Percentiles rank a stretch among this genome's conserved stretches.
phyloP scores from a whole-genome alignment of 352 stramenopile species.

The Phytopythium aichiense region DNA sequence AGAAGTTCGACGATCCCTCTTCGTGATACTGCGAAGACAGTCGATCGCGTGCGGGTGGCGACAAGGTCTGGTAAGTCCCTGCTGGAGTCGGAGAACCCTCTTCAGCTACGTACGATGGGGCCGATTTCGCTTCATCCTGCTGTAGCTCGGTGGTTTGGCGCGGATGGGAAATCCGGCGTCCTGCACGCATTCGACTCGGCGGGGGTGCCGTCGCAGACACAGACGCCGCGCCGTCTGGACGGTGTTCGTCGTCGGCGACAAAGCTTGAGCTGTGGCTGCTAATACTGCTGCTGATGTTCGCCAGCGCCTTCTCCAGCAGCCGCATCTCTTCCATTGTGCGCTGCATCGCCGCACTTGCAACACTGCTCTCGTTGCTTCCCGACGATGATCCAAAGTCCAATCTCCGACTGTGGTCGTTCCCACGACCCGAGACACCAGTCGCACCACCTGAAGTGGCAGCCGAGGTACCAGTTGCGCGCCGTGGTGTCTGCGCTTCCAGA shows the following conservation, averaged over 20 bases:
- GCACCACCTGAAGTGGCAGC: not conserved
- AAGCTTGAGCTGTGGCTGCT: constrained; percentile 24
- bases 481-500: not conserved
- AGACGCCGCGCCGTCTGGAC: not conserved
- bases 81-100: not conserved
- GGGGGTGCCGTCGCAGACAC: not conserved
- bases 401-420: constrained; percentile 1
- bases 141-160: not conserved
- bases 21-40: constrained; percentile 4
- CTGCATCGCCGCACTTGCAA: constrained; percentile 33
- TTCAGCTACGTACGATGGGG: not conserved
- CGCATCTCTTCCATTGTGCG: constrained; percentile 63
- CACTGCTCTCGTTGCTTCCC: constrained; percentile 34
- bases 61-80: not conserved
- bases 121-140: not conserved
- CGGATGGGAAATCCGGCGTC: not conserved
- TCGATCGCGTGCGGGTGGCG: not conserved
- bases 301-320: constrained; percentile 59
- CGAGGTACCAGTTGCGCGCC: not conserved
- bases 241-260: not conserved
- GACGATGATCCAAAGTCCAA: constrained; percentile 14
- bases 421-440: not conserved
- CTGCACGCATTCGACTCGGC: not conserved
- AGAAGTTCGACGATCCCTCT: constrained; percentile 1
- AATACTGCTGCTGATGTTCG: constrained; percentile 59